Evolutionary conservation across 345 rosid species (phyloP).

Genomic region (Moringa oleifera): DNA sequence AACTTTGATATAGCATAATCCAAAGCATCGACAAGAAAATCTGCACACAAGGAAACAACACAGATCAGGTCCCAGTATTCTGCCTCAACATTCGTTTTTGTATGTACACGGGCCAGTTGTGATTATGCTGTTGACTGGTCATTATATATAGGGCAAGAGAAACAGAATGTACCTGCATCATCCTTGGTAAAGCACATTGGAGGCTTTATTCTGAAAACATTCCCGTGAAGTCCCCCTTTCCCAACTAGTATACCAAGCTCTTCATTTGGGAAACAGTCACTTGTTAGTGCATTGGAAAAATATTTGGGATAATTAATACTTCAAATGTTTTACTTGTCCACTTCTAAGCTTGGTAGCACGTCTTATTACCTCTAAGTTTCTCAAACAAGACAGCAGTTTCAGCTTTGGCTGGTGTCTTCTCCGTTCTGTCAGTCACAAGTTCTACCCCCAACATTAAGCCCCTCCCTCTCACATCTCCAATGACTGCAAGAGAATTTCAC

Average conservation of each 20-base stretch:
- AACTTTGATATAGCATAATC: constrained; percentile 63
- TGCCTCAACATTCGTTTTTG: too few species aligned
- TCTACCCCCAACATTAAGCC: constrained; percentile 87
- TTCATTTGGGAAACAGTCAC: constrained; percentile 22
- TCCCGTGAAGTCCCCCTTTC: constrained; percentile 91
- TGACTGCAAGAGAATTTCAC: constrained; percentile 39
- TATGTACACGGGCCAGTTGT: neutral
- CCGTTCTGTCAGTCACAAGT: constrained; percentile 70
- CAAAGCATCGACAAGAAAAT: constrained; percentile 79
- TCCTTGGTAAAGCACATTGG: constrained; percentile 94
- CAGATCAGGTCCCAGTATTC: neutral
- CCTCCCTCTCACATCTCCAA: constrained; percentile 93
- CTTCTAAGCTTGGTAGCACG: constrained; percentile 1
- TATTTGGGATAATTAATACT: neutral
- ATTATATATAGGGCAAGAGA: neutral
- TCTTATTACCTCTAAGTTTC: constrained; percentile 63
- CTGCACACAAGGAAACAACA: constrained; percentile 25
- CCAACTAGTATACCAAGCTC: constrained; percentile 80
- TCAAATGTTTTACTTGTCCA: too few species aligned
- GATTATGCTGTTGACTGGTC: too few species aligned
- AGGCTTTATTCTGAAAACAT: constrained; percentile 84
- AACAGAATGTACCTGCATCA: constrained; percentile 52
- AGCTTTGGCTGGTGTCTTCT: constrained; percentile 83
- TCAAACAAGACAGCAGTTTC: constrained; percentile 76
- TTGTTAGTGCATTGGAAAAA: constrained; percentile 2